Percentiles rank a stretch among this genome's conserved stretches.
Conservation (phyloP, 139 green algal species). For the Dunaliella sp. region DNA sequence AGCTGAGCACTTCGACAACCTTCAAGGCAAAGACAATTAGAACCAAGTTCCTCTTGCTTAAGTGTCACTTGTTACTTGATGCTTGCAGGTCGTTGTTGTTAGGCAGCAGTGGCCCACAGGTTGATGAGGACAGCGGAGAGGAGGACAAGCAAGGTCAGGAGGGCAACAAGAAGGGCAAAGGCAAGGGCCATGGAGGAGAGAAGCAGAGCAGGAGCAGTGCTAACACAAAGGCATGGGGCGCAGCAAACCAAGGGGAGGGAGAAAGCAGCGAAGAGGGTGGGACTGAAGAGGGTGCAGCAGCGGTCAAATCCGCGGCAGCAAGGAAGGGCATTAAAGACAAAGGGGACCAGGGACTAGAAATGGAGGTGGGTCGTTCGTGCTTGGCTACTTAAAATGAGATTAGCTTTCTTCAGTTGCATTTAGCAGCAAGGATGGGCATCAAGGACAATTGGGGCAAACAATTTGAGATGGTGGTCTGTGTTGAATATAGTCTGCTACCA, state of each 20-base stretch:
- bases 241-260: not conserved
- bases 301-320: not conserved
- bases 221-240: not conserved
- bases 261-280: slow-evolving; percentile 3
- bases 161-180: slow-evolving; percentile 1
- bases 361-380: slow-evolving; percentile 65
- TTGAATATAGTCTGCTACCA: too few species aligned
- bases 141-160: slow-evolving; percentile 50
- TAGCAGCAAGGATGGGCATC: too few species aligned
- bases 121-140: slow-evolving; percentile 35
- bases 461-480: too few species aligned
- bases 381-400: too few species aligned
- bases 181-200: slow-evolving; percentile 38
- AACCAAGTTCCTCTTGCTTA: too few species aligned
- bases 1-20: too few species aligned
- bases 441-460: too few species aligned
- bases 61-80: too few species aligned
- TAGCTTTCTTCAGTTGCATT: too few species aligned
- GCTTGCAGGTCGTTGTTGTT: slow-evolving; percentile 39
- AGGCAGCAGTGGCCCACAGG: slow-evolving; percentile 18
- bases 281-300: not conserved
- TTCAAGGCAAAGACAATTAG: too few species aligned
- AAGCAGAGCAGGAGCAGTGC: not conserved
- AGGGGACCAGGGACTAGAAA: slow-evolving; percentile 51
- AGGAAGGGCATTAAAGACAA: slow-evolving; percentile 8